These are phyloP conservation scores for Cryptosporidium felis DNA, from an alignment of 169 alveolate species.

Conservation along the genomic window DNA sequence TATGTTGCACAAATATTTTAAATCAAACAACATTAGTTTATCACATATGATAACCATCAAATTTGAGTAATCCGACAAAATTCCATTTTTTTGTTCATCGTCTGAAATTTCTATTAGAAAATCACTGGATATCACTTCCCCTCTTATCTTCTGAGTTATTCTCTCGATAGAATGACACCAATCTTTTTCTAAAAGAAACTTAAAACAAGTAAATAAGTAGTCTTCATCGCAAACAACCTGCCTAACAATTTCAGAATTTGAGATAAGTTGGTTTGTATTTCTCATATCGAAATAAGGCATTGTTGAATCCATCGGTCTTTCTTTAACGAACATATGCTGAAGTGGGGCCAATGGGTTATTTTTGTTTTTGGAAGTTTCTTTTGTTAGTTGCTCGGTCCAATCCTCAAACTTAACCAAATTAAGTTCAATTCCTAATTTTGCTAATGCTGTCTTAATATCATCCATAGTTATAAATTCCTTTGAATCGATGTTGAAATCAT, in stretches of 20 bases:
- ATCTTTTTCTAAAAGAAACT: constrained; percentile 23
- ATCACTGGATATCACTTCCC: not conserved
- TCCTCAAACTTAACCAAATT: constrained; percentile 42
- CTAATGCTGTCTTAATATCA: constrained; percentile 35
- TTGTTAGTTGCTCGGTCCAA: constrained; percentile 5
- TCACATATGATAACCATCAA: constrained; percentile 41
- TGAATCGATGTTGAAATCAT: constrained; percentile 41
- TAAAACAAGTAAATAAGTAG: constrained; percentile 41
- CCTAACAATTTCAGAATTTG: not conserved
- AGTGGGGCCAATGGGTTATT: constrained; percentile 53
- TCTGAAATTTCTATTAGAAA: not conserved
- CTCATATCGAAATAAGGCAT: constrained; percentile 68
- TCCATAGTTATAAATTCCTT: constrained; percentile 28
- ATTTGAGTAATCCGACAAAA: not conserved
- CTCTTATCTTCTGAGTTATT: not conserved
- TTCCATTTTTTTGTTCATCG: not conserved
- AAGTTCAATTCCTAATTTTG: not conserved
- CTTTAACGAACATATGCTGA: constrained; percentile 62
- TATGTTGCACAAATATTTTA: not conserved
- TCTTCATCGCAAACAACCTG: not conserved
- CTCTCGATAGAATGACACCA: constrained; percentile 34
- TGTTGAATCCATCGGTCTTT: constrained; percentile 55
- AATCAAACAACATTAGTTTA: constrained; percentile 4
- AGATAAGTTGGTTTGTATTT: constrained; percentile 16
- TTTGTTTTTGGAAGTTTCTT: constrained; percentile 18